Evolutionary conservation across 176 grass and related monocot species (phyloP).

Genomic region (Lolium perenne): DNA sequence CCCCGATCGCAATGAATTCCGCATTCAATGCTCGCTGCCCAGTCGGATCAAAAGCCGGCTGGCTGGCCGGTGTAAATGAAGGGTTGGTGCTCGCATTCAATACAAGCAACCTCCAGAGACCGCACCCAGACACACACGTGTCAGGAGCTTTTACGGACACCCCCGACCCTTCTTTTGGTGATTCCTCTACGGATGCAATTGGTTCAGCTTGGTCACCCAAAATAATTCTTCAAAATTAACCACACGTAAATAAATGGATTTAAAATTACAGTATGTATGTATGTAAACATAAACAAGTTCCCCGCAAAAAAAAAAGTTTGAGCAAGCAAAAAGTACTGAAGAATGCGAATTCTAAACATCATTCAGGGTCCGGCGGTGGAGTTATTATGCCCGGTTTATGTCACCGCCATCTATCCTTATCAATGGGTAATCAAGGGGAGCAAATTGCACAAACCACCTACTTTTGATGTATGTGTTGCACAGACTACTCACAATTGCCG

Average conservation of each 20-base stretch:
- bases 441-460: too few relatives aligned
- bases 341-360: background rate
- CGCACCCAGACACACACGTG: conserved; percentile 21
- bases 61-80: conserved; percentile 27
- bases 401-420: background rate
- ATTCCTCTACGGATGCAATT: background rate
- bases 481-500: too few relatives aligned
- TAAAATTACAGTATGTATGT: too few relatives aligned
- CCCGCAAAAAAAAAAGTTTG: too few relatives aligned
- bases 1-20: conserved; percentile 49
- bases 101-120: conserved; percentile 56
- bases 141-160: background rate
- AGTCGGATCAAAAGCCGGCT: conserved; percentile 21
- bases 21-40: conserved; percentile 39
- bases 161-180: background rate
- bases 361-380: background rate
- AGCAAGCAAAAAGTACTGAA: background rate
- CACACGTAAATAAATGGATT: too few relatives aligned
- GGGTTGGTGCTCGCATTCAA: conserved; percentile 54
- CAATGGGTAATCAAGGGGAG: background rate
- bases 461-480: too few relatives aligned
- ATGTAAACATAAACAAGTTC: too few relatives aligned
- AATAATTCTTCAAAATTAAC: too few relatives aligned
- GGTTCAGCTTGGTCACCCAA: background rate
- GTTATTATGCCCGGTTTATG: background rate